These are phyloP conservation scores for Pichia insulana DNA, from an alignment of 805 yeast genomes.

Conservation along the genomic window DNA sequence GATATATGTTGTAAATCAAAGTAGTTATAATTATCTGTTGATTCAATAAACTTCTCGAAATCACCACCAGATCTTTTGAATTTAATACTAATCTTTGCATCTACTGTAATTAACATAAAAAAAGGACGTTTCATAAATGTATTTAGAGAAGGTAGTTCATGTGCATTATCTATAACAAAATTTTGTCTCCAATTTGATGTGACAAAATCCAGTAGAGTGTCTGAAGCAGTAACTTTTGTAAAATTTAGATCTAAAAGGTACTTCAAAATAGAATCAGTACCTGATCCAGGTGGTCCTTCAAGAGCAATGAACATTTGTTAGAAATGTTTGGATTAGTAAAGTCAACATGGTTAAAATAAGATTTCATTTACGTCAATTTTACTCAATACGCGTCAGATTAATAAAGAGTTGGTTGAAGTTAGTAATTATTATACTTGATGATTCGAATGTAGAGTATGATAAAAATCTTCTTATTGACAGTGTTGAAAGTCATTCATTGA, in stretches of 20 bases:
- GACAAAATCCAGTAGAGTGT: constrained; percentile 46
- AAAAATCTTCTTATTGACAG: no score
- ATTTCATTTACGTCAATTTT: no score
- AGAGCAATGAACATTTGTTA: constrained; percentile 58
- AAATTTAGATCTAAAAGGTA: not conserved
- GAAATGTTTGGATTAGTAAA: no score
- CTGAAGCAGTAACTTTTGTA: constrained; percentile 20
- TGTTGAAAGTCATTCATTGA: no score
- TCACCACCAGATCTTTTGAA: constrained; percentile 23
- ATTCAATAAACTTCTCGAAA: not conserved
- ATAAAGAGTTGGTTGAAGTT: no score
- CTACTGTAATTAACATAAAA: constrained; percentile 69
- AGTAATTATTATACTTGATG: no score
- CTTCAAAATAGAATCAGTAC: constrained; percentile 32
- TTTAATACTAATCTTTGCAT: constrained; percentile 56
- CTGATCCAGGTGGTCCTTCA: constrained; percentile 63
- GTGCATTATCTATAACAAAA: constrained; percentile 48
- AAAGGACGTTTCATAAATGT: constrained; percentile 65
- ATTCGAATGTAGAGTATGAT: no score
- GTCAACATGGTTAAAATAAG: no score
- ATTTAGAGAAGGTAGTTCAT: constrained; percentile 34
- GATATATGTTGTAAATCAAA: constrained; percentile 32
- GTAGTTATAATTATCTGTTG: constrained; percentile 28
- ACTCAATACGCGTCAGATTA: no score
- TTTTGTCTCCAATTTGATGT: constrained; percentile 59